phyloP scores from a whole-genome alignment of 257 asterid species.

The Paulownia fortunei region DNA sequence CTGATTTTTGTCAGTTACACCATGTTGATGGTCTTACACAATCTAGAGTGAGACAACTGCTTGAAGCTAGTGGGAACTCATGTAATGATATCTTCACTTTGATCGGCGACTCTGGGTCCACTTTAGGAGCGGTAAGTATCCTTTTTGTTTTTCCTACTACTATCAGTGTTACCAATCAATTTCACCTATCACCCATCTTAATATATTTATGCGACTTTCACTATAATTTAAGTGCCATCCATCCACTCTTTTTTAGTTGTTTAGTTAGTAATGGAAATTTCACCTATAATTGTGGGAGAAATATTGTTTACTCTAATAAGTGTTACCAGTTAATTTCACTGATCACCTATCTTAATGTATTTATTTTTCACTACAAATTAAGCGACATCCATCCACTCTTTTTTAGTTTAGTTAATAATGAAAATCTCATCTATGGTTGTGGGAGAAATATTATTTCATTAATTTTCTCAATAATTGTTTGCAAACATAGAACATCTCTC shows the following conservation, averaged over 20 bases:
- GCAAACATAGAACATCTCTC: too few species aligned
- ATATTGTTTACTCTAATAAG: too few species aligned
- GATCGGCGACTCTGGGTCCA: constrained; percentile 75
- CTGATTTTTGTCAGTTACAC: constrained; percentile 57
- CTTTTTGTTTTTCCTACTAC: neutral
- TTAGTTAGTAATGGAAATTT: neutral
- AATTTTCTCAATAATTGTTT: too few species aligned
- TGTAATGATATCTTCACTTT: constrained; percentile 49
- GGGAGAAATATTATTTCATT: too few species aligned
- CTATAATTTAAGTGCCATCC: neutral
- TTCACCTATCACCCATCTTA: neutral
- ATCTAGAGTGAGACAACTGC: constrained; percentile 57
- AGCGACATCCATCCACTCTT: too few species aligned
- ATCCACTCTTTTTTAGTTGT: constrained; percentile 2
- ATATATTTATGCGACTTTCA: neutral
- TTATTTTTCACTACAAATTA: too few species aligned
- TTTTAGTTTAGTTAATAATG: too few species aligned
- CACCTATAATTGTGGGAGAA: neutral
- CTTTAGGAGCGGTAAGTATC: constrained; percentile 73
- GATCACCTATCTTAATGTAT: too few species aligned
- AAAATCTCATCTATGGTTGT: too few species aligned
- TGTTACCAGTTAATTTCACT: too few species aligned
- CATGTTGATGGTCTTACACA: constrained; percentile 87
- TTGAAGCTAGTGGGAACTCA: constrained; percentile 55
- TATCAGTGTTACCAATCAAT: neutral